Conservation (phyloP, 2,329 filamentous ascomycete genomes). For the Nigrospora osmanthi region DNA sequence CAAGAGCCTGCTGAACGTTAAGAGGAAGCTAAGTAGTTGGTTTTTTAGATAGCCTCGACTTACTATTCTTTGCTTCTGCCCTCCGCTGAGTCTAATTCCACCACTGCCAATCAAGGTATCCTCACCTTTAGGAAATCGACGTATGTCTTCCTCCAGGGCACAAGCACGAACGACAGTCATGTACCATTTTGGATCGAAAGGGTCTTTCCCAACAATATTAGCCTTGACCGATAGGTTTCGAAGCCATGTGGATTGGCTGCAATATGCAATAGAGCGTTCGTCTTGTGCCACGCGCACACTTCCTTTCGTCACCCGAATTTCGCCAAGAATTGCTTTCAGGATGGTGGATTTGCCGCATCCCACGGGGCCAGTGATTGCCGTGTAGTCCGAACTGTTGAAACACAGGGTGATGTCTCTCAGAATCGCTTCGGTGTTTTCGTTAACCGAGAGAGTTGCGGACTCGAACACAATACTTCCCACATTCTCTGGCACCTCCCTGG, state of each 20-base stretch:
- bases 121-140: constrained; percentile 12
- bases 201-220: constrained; percentile 7
- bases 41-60: constrained; percentile 2
- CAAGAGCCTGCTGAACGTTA: not conserved
- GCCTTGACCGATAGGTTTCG: constrained; percentile 46
- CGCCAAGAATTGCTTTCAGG: not conserved
- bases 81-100: constrained; percentile 18
- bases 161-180: constrained; percentile 6
- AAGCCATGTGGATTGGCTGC: constrained; percentile 48
- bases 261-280: not conserved
- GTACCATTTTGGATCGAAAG: constrained; percentile 7
- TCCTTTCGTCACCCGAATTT: not conserved
- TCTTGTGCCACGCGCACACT: no score
- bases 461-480: not conserved
- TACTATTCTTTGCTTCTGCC: constrained; percentile 13
- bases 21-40: not conserved
- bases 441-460: not conserved
- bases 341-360: not conserved
- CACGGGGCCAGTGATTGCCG: not conserved
- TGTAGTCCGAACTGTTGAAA: not conserved
- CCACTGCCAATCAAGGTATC: constrained; percentile 14
- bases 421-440: not conserved
- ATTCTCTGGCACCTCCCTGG: not conserved
- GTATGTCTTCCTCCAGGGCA: constrained; percentile 8
- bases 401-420: not conserved